Conservation (phyloP, 2,329 filamentous ascomycete genomes). For the Calonectria pteridis region DNA sequence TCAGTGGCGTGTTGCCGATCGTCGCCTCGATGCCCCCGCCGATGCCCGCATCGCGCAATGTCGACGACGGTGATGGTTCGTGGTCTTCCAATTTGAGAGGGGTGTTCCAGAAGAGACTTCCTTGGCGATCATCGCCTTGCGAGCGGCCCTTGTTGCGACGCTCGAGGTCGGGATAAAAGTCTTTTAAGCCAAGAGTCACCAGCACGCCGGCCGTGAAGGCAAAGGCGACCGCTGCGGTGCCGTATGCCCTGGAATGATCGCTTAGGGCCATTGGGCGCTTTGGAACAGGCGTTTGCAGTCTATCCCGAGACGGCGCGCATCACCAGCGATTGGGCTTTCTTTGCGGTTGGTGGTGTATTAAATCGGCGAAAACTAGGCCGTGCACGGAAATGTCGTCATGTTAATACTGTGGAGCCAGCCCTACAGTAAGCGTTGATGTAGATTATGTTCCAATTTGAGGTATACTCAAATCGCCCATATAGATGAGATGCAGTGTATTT, state of each 20-base stretch:
- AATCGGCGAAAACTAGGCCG: slow-evolving; percentile 9
- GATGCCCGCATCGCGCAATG: slow-evolving; percentile 52
- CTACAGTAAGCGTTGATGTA: neutral
- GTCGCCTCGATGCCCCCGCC: slow-evolving; percentile 88
- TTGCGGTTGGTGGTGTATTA: neutral
- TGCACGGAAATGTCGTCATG: slow-evolving; percentile 20
- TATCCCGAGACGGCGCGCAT: neutral
- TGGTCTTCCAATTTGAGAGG: slow-evolving; percentile 69
- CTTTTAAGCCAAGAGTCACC: slow-evolving; percentile 82
- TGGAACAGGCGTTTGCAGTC: neutral
- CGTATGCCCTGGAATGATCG: slow-evolving; percentile 72
- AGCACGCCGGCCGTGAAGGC: slow-evolving; percentile 85
- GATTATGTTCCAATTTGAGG: neutral
- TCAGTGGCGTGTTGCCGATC: slow-evolving; percentile 93
- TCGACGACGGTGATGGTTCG: slow-evolving; percentile 52
- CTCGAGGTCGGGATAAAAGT: slow-evolving; percentile 82
- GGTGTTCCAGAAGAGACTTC: slow-evolving; percentile 60
- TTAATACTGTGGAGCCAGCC: slow-evolving; percentile 9
- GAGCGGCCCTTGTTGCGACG: slow-evolving; percentile 57
- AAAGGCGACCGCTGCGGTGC: slow-evolving; percentile 73
- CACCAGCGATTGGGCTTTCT: slow-evolving; percentile 3
- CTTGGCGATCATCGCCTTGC: slow-evolving; percentile 49
- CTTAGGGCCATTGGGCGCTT: slow-evolving; percentile 65
- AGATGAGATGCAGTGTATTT: neutral
- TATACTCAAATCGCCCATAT: no score